Evolutionary conservation across 2,329 filamentous ascomycete genomes (phyloP), one percentile per base, ranked within the genome.

Genomic region (Tolypocladium ovalisporum): DNA sequence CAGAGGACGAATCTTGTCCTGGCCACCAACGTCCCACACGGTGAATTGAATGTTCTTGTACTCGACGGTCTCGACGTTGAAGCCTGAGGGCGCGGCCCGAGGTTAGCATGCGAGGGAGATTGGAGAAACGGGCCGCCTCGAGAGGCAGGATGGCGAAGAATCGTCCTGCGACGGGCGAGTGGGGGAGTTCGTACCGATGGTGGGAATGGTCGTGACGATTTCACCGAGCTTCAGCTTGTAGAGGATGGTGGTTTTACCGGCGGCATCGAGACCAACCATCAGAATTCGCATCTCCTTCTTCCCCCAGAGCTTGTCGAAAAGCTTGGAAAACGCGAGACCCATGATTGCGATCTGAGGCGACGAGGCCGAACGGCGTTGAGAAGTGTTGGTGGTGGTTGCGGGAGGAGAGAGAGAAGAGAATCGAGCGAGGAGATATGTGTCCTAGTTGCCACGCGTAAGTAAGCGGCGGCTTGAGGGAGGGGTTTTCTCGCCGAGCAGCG

Each of bases 251-350:
- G 94, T 99, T 86, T 99, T 99, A 88, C 94, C 94, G 76, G 94
- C 94, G 71, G 94, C 94, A 78, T 99, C 94, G 71, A 99, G 87
- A 85, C 94, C 94, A 70, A 99, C 92, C 94, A 99, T 99, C 78
- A 99, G 79, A 81, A 99, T 97, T 83, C 94, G 87, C 94, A 99
- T 99, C 86, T 99, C 94, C 87, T 97, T 97, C 88, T 96, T 96
- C 73, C 93, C 91, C 88, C 90, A 96, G 77, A 97, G 85, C 81
- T 88, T 86, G 75, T 96, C 90, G 77, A 97, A 94, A 73, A 97
- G 76, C 85, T 94, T 96, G 71, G 92, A 97, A 80, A 97, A 90
- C 74, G 88, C 86, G 77, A 97, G 84, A 95, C 94, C 94, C 94
- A 99, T 99, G 78, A 77, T 92, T 80, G 83, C 82, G 81, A 76